Base-by-base conservation (phyloP, 106 monocot species). In the Dioscorea alata region DNA sequence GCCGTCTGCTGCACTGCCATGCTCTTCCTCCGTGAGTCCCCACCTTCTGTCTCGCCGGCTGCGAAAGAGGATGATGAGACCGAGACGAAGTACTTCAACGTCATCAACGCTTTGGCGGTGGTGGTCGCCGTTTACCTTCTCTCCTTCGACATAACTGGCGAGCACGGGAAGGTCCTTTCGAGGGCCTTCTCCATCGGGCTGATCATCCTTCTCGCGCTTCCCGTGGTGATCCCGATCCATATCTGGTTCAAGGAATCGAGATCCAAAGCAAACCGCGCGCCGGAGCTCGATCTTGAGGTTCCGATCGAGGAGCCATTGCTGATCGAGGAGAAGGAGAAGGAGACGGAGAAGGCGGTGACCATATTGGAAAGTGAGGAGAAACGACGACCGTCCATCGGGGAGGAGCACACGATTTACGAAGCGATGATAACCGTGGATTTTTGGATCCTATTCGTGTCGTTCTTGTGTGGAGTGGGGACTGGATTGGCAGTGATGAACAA, bases 401-500 rank as follows among this genome's bases (percentile, higher is more conserved):
- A 96, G 33, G 95, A 96, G 7, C 95, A 96, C 71, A 86, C 82
- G 50, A 80, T 96, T 20, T 14, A 51, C 65, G 86, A 96, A 74
- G 88, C 77, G 49, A 12, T 80, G 33, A 52, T 21, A 67, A 84
- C 72, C 23, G 13, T 68, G 66, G 95, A 96, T 35, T 96, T 96
- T 63, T 96, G 95, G 95, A 69, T 96, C 4, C 73, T 96, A 72
- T 96, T 96, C 69, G 50, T 86, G 19, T 91, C 91, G 16, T 96
- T 96, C 64, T 65, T 96, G 2, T 91, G 91, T 63, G 95, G 91
- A 0, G 95, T 96, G 0, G 95, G 95, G 32, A 91, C 95, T 22
- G 95, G 95, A 7, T n/a, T 96, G 65, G 78, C 95, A 0, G 95
- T 96, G 68, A 91, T 89, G 95, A 96, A 96, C 84, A 96, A 96